Conservation (phyloP, 805 yeast species). For the Candida orba region DNA sequence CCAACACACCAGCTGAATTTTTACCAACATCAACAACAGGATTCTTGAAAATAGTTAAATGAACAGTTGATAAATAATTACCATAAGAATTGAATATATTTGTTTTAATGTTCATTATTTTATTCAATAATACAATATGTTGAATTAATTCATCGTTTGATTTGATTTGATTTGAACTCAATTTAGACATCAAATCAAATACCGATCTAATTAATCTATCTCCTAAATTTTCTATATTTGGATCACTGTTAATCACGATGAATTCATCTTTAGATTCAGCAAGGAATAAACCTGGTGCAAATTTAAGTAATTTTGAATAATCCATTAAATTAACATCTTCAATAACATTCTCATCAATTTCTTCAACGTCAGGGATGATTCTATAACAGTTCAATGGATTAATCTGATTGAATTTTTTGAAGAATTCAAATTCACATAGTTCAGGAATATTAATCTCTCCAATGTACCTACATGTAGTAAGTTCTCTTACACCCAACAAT, state of each 20-base stretch:
- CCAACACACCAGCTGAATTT: background rate
- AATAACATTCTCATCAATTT: background rate
- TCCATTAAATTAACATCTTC: background rate
- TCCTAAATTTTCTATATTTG: background rate
- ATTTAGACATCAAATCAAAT: background rate
- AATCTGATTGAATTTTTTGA: slow-evolving; percentile 3
- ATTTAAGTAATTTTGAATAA: background rate
- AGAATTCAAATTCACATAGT: slow-evolving; percentile 17
- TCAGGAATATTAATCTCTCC: slow-evolving; percentile 17
- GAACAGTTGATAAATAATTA: slow-evolving; percentile 1
- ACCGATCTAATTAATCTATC: background rate
- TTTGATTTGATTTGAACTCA: background rate
- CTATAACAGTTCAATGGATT: background rate
- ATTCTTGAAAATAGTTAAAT: background rate
- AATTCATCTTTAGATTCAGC: background rate
- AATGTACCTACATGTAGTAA: slow-evolving; percentile 18
- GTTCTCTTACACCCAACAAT: slow-evolving; percentile 12
- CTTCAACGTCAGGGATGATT: background rate
- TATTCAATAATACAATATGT: background rate
- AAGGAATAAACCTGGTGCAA: slow-evolving; percentile 3
- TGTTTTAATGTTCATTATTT: background rate
- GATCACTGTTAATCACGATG: background rate
- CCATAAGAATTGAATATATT: slow-evolving; percentile 7
- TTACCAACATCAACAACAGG: background rate
- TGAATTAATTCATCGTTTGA: background rate